Evolutionary conservation across 78 protist genomes (phyloP).

Genomic region (Dictyostelium purpureum): DNA sequence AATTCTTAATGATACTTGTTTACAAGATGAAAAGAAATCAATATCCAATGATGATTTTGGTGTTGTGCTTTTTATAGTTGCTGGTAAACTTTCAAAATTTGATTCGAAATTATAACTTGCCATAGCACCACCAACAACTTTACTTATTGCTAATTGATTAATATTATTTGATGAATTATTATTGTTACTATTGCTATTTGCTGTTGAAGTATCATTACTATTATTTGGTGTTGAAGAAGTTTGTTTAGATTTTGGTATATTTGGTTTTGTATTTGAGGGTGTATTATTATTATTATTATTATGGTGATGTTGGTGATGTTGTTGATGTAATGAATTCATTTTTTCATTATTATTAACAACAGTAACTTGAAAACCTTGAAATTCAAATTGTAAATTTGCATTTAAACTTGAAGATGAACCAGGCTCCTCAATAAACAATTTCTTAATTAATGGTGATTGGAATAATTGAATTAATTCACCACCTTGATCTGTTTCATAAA

Average conservation of each 20-base stretch:
- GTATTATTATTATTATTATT: neutral
- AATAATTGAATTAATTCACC: conserved; percentile 68
- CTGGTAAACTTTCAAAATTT: neutral
- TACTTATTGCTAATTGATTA: conserved; percentile 69
- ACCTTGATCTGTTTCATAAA: conserved; percentile 67
- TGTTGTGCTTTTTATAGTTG: neutral
- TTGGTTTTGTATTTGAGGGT: neutral
- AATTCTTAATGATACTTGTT: conserved; percentile 53
- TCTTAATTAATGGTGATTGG: conserved; percentile 60
- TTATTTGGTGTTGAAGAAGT: neutral
- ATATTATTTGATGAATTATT: neutral
- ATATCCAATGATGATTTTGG: conserved; percentile 28
- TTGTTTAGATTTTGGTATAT: neutral
- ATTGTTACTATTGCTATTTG: neutral
- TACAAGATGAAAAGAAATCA: conserved; percentile 33
- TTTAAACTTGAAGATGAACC: conserved; percentile 16
- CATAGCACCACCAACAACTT: conserved; percentile 53
- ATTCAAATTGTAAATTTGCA: conserved; percentile 5
- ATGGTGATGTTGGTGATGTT: neutral
- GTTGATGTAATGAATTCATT: neutral
- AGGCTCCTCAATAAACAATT: conserved; percentile 21
- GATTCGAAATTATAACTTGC: conserved; percentile 50
- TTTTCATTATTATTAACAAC: conserved; percentile 9
- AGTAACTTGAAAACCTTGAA: conserved; percentile 26
- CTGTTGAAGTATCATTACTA: neutral